Evolutionary conservation across 495 filamentous ascomycete genomes (phyloP).

Genomic region (Cercophora samala): DNA sequence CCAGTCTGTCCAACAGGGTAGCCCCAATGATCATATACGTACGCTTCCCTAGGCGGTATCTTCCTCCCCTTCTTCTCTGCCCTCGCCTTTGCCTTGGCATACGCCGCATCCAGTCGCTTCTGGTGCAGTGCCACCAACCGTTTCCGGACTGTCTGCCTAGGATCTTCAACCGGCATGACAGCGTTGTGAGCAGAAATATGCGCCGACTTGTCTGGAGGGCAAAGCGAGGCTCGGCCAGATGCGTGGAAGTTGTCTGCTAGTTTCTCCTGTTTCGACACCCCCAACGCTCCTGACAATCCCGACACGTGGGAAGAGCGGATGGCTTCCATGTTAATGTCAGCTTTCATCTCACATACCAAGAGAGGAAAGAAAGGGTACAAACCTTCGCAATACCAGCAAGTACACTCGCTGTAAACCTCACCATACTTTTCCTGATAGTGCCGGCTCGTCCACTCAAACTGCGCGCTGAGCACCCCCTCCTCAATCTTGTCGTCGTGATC

Average conservation of each 20-base stretch:
- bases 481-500: conserved; percentile 87
- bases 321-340: conserved; percentile 33
- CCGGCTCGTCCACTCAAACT: conserved; percentile 74
- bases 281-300: conserved; percentile 37
- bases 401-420: conserved; percentile 76
- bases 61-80: conserved; percentile 57
- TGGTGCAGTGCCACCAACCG: conserved; percentile 45
- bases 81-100: conserved; percentile 59
- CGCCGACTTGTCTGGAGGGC: conserved; percentile 56
- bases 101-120: conserved; percentile 56
- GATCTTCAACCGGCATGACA: conserved; percentile 46
- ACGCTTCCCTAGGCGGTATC: conserved; percentile 49
- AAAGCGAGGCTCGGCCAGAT: conserved; percentile 52
- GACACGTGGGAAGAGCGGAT: conserved; percentile 62
- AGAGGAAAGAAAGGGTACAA: conserved; percentile 5
- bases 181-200: conserved; percentile 74
- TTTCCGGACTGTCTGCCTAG: conserved; percentile 43
- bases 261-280: conserved; percentile 47
- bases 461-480: conserved; percentile 55
- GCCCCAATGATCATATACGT: conserved; percentile 51
- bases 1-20: conserved; percentile 46
- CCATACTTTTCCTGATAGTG: conserved; percentile 60
- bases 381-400: conserved; percentile 86
- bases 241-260: conserved; percentile 54
- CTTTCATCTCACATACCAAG: background rate